These are phyloP conservation scores for Helenozyma baotianmanensis DNA, from an alignment of 805 yeast species.

Conservation along the genomic window DNA sequence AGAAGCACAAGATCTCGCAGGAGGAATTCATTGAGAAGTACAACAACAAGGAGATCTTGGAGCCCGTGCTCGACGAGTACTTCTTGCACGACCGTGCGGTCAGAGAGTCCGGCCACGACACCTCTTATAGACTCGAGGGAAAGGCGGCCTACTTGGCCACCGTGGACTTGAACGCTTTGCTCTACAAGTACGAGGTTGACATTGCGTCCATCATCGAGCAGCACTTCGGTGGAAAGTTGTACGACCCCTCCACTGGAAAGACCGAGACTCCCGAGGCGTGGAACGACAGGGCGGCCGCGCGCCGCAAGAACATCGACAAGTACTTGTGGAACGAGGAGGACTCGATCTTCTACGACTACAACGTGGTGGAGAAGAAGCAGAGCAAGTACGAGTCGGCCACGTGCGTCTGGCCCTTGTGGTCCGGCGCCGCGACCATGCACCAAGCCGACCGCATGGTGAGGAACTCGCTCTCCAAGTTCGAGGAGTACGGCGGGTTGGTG, in stretches of 20 bases:
- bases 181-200: slow-evolving; percentile 87
- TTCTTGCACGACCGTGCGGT: slow-evolving; percentile 91
- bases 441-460: slow-evolving; percentile 65
- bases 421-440: slow-evolving; percentile 56
- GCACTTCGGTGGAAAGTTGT: slow-evolving; percentile 49
- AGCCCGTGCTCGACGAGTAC: slow-evolving; percentile 83
- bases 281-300: slow-evolving; percentile 49
- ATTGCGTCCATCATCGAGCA: slow-evolving; percentile 61
- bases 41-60: slow-evolving; percentile 59
- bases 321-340: slow-evolving; percentile 81
- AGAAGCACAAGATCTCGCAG: slow-evolving; percentile 52
- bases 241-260: slow-evolving; percentile 17
- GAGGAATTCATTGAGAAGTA: slow-evolving; percentile 63
- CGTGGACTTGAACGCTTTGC: slow-evolving; percentile 77
- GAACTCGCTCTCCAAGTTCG: slow-evolving; percentile 62
- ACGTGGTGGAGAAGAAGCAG: slow-evolving; percentile 52
- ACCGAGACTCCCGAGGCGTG: slow-evolving; percentile 53
- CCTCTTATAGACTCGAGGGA: slow-evolving; percentile 85
- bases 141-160: slow-evolving; percentile 87
- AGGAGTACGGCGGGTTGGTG: slow-evolving; percentile 83
- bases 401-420: slow-evolving; percentile 89
- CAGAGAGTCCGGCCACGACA: slow-evolving; percentile 95
- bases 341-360: slow-evolving; percentile 81
- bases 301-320: slow-evolving; percentile 55
- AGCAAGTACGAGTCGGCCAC: slow-evolving; percentile 81